phyloP scores from a whole-genome alignment of 2,329 filamentous ascomycete genomes.

The Torrubiella hemipterigena region DNA sequence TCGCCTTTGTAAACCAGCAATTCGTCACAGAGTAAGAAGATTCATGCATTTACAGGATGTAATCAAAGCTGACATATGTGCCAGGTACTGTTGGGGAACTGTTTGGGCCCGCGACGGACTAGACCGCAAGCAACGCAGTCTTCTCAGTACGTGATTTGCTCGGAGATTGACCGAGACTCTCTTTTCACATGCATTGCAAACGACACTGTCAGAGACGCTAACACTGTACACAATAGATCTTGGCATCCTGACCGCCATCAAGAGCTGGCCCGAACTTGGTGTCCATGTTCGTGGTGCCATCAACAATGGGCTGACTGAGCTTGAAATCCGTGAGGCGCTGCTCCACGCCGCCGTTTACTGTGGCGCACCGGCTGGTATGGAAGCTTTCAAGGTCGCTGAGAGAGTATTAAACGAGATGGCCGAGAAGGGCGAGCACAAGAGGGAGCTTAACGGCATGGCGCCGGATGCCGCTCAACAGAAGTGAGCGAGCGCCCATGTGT shows the following conservation, averaged over 20 bases:
- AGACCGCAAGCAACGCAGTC: constrained; percentile 43
- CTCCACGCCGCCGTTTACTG: constrained; percentile 29
- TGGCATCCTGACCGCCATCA: constrained; percentile 50
- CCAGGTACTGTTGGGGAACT: constrained; percentile 39
- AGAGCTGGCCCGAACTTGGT: constrained; percentile 43
- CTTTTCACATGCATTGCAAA: background rate
- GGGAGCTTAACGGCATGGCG: constrained; percentile 8
- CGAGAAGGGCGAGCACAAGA: constrained; percentile 13
- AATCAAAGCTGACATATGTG: background rate
- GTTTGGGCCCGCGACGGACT: constrained; percentile 52
- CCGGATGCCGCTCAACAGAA: no score
- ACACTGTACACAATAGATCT: constrained; percentile 26
- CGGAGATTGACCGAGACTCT: no score
- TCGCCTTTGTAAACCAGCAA: constrained; percentile 46
- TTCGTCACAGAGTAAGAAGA: constrained; percentile 40
- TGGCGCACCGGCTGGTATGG: constrained; percentile 26
- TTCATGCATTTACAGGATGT: background rate
- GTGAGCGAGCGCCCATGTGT: no score
- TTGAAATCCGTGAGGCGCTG: constrained; percentile 41
- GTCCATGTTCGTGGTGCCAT: constrained; percentile 49
- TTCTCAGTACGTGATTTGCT: constrained; percentile 27
- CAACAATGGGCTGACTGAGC: constrained; percentile 46
- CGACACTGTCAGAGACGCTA: no score
- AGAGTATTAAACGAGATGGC: constrained; percentile 14
- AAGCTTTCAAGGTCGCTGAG: constrained; percentile 18